Percentiles rank a stretch among this genome's conserved stretches.
phyloP scores from a whole-genome alignment of 257 asterid genomes.

The Echites panduratus region DNA sequence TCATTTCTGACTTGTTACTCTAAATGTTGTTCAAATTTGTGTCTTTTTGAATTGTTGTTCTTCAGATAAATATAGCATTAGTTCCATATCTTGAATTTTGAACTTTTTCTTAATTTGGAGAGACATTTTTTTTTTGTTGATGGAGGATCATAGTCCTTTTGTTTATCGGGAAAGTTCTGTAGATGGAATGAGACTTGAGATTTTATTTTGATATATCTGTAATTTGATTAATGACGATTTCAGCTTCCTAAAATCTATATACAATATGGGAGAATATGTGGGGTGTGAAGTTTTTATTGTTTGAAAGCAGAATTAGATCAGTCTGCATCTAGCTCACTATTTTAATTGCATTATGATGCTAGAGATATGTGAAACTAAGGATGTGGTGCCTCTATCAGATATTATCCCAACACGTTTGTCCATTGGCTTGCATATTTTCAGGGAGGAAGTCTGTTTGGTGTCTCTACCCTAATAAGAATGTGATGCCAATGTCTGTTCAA shows the following conservation, averaged over 20 bases:
- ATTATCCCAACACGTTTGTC: neutral
- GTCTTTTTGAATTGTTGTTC: neutral
- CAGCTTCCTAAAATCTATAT: neutral
- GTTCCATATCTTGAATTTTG: neutral
- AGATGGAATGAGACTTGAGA: neutral
- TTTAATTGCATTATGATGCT: neutral
- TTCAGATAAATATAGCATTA: neutral
- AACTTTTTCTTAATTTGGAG: neutral
- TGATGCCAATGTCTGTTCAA: constrained; percentile 51
- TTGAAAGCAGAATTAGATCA: neutral
- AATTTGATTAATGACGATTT: neutral
- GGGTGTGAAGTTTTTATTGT: neutral
- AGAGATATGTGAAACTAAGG: neutral
- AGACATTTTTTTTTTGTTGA: neutral
- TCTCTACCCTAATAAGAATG: constrained; percentile 79
- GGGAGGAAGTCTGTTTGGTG: constrained; percentile 82
- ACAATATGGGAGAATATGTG: neutral
- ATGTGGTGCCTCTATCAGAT: neutral
- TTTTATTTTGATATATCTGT: neutral
- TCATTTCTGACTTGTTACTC: neutral
- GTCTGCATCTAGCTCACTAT: neutral
- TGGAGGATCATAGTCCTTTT: neutral
- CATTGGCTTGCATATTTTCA: constrained; percentile 35
- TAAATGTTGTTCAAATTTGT: neutral
- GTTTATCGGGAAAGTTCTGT: neutral